Evolutionary conservation across 306 rosid species (phyloP).

Genomic region (Phaseolus lunatus): DNA sequence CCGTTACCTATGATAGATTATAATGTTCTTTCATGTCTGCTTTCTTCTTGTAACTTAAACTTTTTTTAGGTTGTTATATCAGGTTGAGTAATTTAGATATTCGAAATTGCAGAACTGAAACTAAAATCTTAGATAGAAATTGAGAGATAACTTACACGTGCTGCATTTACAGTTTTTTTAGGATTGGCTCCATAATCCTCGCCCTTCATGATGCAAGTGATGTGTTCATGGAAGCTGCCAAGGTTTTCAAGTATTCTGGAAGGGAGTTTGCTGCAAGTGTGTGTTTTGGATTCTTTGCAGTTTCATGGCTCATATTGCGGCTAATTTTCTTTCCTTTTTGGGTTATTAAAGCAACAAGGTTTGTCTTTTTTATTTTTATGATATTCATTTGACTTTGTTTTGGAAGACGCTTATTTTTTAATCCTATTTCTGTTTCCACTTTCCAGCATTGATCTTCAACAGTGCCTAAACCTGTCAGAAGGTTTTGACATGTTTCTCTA

Average conservation of each 20-base stretch:
- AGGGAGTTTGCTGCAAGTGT: slow-evolving; percentile 90
- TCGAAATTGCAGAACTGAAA: slow-evolving; percentile 26
- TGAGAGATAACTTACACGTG: slow-evolving; percentile 38
- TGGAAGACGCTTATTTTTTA: slow-evolving; percentile 34
- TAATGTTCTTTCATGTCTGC: slow-evolving; percentile 24
- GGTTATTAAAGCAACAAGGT: slow-evolving; percentile 93
- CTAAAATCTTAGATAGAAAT: slow-evolving; percentile 29
- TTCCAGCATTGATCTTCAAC: slow-evolving; percentile 69
- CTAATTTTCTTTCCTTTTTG: slow-evolving; percentile 86
- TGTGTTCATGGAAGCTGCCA: slow-evolving; percentile 96
- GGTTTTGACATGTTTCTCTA: slow-evolving; percentile 55
- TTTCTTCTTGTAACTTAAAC: background rate
- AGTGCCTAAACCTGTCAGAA: slow-evolving; percentile 60
- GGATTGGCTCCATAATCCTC: slow-evolving; percentile 81
- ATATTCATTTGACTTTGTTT: slow-evolving; percentile 43
- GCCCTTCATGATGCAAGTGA: slow-evolving; percentile 98
- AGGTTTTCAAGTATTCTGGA: slow-evolving; percentile 92
- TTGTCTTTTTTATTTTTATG: slow-evolving; percentile 46
- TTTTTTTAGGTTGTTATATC: slow-evolving; percentile 23
- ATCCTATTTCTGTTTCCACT: slow-evolving; percentile 56
- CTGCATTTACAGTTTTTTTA: slow-evolving; percentile 77
- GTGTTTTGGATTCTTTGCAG: slow-evolving; percentile 79
- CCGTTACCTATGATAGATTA: background rate
- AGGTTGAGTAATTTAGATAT: slow-evolving; percentile 35
- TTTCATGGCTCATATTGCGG: slow-evolving; percentile 87